These are phyloP conservation scores for Avicennia marina DNA, from an alignment of 257 asterid genomes.

Conservation along the genomic window DNA sequence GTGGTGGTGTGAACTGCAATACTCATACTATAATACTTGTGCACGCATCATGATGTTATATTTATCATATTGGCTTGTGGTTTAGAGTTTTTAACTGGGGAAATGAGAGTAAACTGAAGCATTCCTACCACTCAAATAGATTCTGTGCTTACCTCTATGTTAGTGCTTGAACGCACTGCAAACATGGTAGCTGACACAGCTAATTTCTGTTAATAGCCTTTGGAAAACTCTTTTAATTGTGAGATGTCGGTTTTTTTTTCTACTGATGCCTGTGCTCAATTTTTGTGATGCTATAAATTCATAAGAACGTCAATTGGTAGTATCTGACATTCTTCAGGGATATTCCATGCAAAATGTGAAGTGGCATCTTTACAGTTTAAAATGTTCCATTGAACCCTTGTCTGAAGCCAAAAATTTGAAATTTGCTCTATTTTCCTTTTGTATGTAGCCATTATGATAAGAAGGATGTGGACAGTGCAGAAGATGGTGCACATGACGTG, in stretches of 20 bases:
- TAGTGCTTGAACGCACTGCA: constrained; percentile 1
- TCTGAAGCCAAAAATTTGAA: constrained; percentile 17
- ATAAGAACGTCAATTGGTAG: constrained; percentile 5
- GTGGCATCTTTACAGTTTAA: no score
- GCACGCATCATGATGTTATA: neutral
- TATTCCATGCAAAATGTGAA: constrained; percentile 1
- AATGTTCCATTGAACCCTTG: constrained; percentile 3
- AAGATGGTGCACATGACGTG: constrained; percentile 33
- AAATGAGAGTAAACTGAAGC: neutral
- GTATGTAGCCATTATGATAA: constrained; percentile 58
- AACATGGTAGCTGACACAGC: no score
- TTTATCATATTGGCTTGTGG: neutral
- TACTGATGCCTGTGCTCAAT: neutral
- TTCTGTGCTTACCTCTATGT: constrained; percentile 7
- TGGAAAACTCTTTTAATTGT: constrained; percentile 5
- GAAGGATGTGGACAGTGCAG: constrained; percentile 34
- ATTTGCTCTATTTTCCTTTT: constrained; percentile 22
- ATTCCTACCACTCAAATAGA: neutral
- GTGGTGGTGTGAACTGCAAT: no score
- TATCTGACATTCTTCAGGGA: constrained; percentile 3
- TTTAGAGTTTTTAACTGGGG: neutral
- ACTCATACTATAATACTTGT: neutral
- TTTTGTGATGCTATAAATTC: neutral
- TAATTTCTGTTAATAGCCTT: neutral
- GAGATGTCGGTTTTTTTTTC: constrained; percentile 5